phyloP scores from a whole-genome alignment of 352 stramenopile species.

The Thalassiosira mediterranea region DNA sequence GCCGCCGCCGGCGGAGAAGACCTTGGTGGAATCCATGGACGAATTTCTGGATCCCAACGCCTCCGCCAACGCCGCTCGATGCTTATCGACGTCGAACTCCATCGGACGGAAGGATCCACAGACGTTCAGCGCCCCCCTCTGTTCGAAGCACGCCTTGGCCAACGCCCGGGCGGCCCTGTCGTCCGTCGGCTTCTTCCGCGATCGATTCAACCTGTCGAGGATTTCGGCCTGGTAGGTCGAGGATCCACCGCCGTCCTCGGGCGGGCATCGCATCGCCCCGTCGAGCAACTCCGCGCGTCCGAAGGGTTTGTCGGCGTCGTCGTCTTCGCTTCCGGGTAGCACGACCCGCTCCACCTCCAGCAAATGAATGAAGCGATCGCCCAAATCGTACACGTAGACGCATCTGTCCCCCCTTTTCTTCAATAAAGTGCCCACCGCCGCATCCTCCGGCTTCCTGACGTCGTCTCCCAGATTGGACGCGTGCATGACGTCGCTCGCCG shows the following conservation, averaged over 20 bases:
- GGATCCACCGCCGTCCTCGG: conserved; percentile 42
- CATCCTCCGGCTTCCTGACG: conserved; percentile 13
- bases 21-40: conserved; percentile 13
- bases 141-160: too few species aligned
- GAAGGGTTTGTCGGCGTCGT: conserved; percentile 24
- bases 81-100: conserved; percentile 30
- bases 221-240: conserved; percentile 3
- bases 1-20: too few species aligned
- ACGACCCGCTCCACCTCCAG: conserved; percentile 18
- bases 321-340: conserved; percentile 6
- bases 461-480: background rate
- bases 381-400: conserved; percentile 46
- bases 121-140: too few species aligned
- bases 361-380: conserved; percentile 33
- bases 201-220: background rate
- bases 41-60: conserved; percentile 23
- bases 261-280: conserved; percentile 22
- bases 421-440: conserved; percentile 25
- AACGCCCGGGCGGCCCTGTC: background rate
- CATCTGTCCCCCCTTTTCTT: conserved; percentile 22
- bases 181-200: conserved; percentile 13
- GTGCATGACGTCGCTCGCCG: conserved; percentile 15
- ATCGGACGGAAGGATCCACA: conserved; percentile 24
- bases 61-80: conserved; percentile 14
- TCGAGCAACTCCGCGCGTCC: background rate